These are phyloP conservation scores for Fomitiporia mediterranea DNA, from an alignment of 1,284 basidiomycete species.

Conservation along the genomic window DNA sequence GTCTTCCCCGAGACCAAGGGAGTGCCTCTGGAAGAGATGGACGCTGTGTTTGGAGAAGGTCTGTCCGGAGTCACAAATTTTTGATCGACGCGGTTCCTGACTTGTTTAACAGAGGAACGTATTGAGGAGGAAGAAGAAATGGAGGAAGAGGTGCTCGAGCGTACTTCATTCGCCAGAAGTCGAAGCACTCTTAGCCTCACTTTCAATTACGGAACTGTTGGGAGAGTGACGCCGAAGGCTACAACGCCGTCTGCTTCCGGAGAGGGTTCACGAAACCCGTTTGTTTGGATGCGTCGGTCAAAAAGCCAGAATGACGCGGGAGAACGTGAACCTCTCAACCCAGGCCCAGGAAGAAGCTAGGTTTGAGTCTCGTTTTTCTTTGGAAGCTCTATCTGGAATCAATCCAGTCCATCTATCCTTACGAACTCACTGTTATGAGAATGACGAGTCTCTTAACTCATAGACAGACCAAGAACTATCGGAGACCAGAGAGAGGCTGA, in stretches of 20 bases:
- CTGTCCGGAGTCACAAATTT: slow-evolving; percentile 9
- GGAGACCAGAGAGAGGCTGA: too few relatives aligned
- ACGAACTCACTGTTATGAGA: neutral
- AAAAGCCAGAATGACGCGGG: neutral
- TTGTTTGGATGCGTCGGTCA: slow-evolving; percentile 7
- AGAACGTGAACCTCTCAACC: slow-evolving; percentile 6
- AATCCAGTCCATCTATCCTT: neutral
- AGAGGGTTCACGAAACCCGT: neutral
- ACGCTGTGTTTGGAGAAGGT: slow-evolving; percentile 80
- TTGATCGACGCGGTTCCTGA: slow-evolving; percentile 18
- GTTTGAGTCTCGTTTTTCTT: neutral
- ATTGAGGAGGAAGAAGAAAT: slow-evolving; percentile 52
- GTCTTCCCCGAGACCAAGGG: slow-evolving; percentile 83
- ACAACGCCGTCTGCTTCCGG: neutral
- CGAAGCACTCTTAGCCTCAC: slow-evolving; percentile 8
- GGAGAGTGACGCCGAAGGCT: neutral
- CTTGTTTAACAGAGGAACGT: slow-evolving; percentile 48
- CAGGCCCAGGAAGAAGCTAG: neutral
- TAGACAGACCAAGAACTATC: too few relatives aligned
- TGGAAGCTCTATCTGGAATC: too few relatives aligned
- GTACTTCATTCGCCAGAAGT: slow-evolving; percentile 7
- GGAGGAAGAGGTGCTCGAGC: slow-evolving; percentile 25
- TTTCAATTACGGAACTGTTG: slow-evolving; percentile 9
- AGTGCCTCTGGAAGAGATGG: slow-evolving; percentile 79
- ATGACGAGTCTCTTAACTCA: neutral